Conservation (phyloP, 495 filamentous ascomycete species). For the Aspergillus egyptiacus region DNA sequence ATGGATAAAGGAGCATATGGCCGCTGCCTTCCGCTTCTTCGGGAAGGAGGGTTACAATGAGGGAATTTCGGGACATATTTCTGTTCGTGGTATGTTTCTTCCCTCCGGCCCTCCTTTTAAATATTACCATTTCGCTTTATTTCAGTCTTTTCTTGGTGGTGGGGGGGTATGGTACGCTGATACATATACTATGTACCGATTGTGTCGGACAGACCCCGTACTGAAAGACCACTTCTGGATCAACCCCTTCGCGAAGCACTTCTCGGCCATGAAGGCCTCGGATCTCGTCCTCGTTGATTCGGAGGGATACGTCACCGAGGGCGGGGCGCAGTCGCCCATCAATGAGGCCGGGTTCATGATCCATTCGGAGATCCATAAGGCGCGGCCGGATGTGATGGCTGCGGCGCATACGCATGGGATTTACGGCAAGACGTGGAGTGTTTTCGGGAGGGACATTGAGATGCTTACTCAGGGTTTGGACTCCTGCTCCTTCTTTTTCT, state of each 20-base stretch:
- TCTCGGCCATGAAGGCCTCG: conserved; percentile 43
- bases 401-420: conserved; percentile 46
- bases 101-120: neutral
- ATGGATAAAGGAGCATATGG: conserved; percentile 67
- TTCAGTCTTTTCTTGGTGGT: too few relatives aligned
- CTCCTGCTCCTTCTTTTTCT: neutral
- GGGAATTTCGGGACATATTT: conserved; percentile 62
- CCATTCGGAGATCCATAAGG: conserved; percentile 49
- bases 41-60: conserved; percentile 65
- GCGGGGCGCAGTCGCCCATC: conserved; percentile 43
- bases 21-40: conserved; percentile 67
- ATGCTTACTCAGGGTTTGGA: conserved; percentile 44
- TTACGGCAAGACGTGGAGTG: conserved; percentile 42
- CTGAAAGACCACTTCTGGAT: conserved; percentile 60
- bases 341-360: conserved; percentile 70
- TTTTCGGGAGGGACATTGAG: conserved; percentile 43
- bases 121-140: too few relatives aligned
- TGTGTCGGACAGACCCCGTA: conserved; percentile 28
- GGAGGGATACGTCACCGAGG: conserved; percentile 45
- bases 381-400: conserved; percentile 45
- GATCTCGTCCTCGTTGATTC: conserved; percentile 48
- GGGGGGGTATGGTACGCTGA: too few relatives aligned
- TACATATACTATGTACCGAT: neutral
- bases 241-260: conserved; percentile 58
- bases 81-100: conserved; percentile 33